Conservation (phyloP, 2,329 filamentous ascomycete species). For the Penicillium sp. region DNA sequence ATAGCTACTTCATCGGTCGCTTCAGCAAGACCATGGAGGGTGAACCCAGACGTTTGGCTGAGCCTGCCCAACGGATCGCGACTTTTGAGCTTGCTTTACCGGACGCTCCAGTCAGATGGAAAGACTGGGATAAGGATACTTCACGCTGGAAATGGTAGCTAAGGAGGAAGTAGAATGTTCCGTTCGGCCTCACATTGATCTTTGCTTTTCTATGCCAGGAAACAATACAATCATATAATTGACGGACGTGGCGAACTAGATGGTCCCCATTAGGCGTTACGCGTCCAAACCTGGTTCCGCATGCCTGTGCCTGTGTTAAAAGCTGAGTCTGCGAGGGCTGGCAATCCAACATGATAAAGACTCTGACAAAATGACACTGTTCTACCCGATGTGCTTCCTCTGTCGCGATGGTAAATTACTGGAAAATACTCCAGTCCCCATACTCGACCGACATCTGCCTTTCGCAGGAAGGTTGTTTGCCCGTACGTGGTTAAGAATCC, state of each 20-base stretch:
- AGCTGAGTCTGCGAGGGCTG: no score
- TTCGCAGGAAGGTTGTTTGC: no score
- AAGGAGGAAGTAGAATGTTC: background rate
- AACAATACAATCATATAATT: background rate
- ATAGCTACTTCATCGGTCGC: background rate
- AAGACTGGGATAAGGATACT: background rate
- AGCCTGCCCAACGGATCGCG: background rate
- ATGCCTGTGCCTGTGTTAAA: no score
- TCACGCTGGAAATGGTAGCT: background rate
- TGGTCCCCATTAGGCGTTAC: no score
- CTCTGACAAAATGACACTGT: no score
- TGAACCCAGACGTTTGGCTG: background rate
- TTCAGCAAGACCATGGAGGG: background rate
- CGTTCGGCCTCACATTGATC: background rate
- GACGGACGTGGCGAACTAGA: background rate
- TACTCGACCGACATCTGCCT: no score
- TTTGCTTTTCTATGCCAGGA: background rate
- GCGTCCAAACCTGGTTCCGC: no score
- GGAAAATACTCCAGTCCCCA: no score
- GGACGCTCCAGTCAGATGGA: background rate
- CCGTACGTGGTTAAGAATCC: no score
- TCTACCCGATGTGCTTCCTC: no score
- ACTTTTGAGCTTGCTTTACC: background rate
- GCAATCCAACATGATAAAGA: no score
- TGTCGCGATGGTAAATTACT: no score